Percentiles rank a stretch among this genome's conserved stretches.
Conservation (phyloP, 495 filamentous ascomycete genomes). For the Thozetella sp. region DNA sequence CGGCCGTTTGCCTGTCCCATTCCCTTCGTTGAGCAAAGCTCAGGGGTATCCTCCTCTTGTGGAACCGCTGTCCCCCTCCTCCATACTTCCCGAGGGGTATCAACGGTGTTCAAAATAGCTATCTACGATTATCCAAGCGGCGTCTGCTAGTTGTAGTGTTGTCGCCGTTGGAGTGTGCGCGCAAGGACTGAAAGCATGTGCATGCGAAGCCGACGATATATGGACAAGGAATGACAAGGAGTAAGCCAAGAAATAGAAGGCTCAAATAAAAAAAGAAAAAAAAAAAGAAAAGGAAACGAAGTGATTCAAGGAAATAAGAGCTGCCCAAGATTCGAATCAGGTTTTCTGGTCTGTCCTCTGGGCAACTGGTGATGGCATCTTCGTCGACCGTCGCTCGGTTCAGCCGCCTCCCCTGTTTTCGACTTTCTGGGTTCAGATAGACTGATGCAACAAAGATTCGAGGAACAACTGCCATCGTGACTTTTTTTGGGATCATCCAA, state of each 20-base stretch:
- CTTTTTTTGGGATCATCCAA: not conserved
- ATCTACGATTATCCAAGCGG: not conserved
- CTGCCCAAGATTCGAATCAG: slow-evolving; percentile 7
- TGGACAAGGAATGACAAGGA: slow-evolving; percentile 2
- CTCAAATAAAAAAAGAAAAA: slow-evolving; percentile 8
- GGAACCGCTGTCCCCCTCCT: slow-evolving; percentile 3
- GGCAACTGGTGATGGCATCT: slow-evolving; percentile 1
- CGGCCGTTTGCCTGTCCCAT: not conserved
- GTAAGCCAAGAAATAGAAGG: slow-evolving; percentile 7
- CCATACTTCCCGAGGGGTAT: slow-evolving; percentile 2
- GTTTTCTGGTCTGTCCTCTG: slow-evolving; percentile 5
- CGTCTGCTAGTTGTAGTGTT: not conserved
- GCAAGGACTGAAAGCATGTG: too few relatives aligned
- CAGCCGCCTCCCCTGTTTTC: too few relatives aligned
- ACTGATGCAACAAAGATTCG: too few relatives aligned
- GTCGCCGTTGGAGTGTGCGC: not conserved
- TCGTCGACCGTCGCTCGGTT: not conserved
- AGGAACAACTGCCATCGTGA: too few relatives aligned
- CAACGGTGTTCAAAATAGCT: slow-evolving; percentile 2
- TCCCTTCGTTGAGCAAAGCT: not conserved
- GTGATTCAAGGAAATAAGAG: slow-evolving; percentile 7
- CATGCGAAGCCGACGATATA: not conserved
- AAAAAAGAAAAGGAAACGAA: slow-evolving; percentile 5
- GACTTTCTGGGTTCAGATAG: too few relatives aligned
- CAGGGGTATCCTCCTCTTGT: slow-evolving; percentile 2